Base-by-base conservation (phyloP, 1,284 basidiomycete genomes). In the Termitomyces sp. region DNA sequence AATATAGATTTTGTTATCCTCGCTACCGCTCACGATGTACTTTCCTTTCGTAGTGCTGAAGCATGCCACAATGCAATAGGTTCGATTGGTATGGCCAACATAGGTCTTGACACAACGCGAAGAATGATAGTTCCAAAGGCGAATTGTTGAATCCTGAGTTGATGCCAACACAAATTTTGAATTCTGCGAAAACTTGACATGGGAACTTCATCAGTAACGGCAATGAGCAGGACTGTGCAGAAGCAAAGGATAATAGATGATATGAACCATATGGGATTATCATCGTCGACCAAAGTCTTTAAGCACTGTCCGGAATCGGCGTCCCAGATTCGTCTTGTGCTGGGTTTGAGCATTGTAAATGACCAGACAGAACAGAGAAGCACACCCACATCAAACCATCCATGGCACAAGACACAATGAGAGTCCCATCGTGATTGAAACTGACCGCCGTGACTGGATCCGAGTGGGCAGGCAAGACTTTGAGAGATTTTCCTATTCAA, bases 261-360 rank as follows among this genome's bases (percentile, higher is more conserved):
- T 51, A 47, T 36, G 46, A 59, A 92, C 86, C 95, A 90, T 53
- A 96, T 92, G 2, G 92, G 90, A 73, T 96, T 96, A 60, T 95
- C 92, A 64, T 95, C 94, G 63, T 98, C 95, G 10, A 95, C 94
- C 26, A 99, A 71, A 3, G 97, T 99, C 70, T 96, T 98, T 41
- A 99, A 77, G 72, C 97, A 99, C 69, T 98, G 94, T 1, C 95
- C 97, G 0, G 94, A 95, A 53, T 93, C 88, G 0, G 92, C 88
- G 66, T 98, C 95, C 97, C 97, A 99, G 59, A 97, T 83, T 50
- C 95, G 94, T 68, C 94, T 49, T 96, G 24, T 8, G 8, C 8
- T 34, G 19, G 1, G 24, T 19, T 30, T 52, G 41, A 52, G 51
- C 34, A 9, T 36, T n/a, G 55, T 52, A 53, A 57, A 44, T 28